These are phyloP conservation scores for Lagenidium sp. DNA, from an alignment of 352 stramenopile species.

Conservation along the genomic window DNA sequence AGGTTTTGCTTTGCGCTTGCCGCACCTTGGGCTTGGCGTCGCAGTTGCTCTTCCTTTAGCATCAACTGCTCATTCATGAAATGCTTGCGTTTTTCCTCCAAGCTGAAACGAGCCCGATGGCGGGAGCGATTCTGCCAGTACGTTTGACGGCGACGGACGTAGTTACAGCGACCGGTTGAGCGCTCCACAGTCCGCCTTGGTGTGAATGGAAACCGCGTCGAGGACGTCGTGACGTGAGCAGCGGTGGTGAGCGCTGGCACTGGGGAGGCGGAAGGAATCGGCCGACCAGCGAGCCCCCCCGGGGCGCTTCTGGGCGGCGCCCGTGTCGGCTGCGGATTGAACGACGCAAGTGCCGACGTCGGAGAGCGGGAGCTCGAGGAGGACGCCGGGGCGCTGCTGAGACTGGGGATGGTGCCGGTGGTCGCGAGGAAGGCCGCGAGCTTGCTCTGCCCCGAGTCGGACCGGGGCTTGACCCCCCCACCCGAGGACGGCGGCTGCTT, in stretches of 20 bases:
- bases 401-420: conserved; percentile 33
- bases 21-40: conserved; percentile 45
- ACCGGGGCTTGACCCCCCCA: conserved; percentile 28
- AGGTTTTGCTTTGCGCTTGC: conserved; percentile 67
- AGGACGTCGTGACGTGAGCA: not conserved
- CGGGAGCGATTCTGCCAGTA: conserved; percentile 43
- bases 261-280: conserved; percentile 1
- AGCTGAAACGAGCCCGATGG: conserved; percentile 51
- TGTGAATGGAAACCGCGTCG: conserved; percentile 25
- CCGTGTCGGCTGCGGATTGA: conserved; percentile 11
- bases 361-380: conserved; percentile 9
- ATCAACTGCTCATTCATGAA: conserved; percentile 82
- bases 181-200: conserved; percentile 40
- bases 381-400: conserved; percentile 10
- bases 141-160: conserved; percentile 66
- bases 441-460: conserved; percentile 57
- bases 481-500: conserved; percentile 36
- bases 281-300: not conserved
- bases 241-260: not conserved
- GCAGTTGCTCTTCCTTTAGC: conserved; percentile 74
- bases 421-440: conserved; percentile 66
- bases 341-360: conserved; percentile 11
- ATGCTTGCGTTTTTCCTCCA: conserved; percentile 69
- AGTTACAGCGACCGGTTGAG: conserved; percentile 60
- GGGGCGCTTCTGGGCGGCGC: not conserved